phyloP scores from a whole-genome alignment of 805 yeast genomes.

The Yamadazyma sp. region DNA sequence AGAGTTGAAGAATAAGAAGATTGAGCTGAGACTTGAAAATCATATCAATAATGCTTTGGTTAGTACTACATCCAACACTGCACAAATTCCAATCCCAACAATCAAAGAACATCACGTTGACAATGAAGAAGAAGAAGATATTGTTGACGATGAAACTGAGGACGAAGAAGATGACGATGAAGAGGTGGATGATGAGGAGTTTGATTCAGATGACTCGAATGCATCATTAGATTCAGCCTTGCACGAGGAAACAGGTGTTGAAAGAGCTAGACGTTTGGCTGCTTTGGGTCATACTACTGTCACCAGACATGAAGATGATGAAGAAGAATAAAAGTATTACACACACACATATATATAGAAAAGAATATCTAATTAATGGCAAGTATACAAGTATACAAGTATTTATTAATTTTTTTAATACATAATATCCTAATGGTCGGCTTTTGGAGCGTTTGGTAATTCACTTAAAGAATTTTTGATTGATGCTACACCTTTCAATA shows the following conservation, averaged over 20 bases:
- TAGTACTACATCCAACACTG: conserved; percentile 4
- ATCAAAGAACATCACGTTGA: conserved; percentile 6
- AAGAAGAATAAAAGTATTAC: conserved; percentile 37
- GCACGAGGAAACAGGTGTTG: conserved; percentile 60
- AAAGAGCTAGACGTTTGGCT: conserved; percentile 58
- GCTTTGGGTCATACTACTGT: conserved; percentile 48
- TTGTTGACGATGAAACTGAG: conserved; percentile 8
- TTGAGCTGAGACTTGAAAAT: conserved; percentile 7
- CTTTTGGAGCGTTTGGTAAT: conserved; percentile 52
- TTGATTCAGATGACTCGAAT: conserved; percentile 17
- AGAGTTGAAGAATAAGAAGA: conserved; percentile 2
- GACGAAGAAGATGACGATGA: conserved; percentile 10
- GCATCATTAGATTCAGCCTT: conserved; percentile 22
- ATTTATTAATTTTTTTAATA: conserved; percentile 1
- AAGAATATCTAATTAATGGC: background rate
- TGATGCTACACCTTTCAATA: conserved; percentile 73
- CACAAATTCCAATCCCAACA: conserved; percentile 7
- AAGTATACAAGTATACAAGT: background rate
- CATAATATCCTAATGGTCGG: conserved; percentile 32
- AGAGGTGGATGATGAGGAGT: conserved; percentile 5
- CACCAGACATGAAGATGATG: conserved; percentile 44
- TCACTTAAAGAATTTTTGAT: conserved; percentile 57
- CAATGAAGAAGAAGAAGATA: conserved; percentile 4
- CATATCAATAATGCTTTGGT: conserved; percentile 7
- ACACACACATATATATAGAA: background rate